Evolutionary conservation across 1,284 basidiomycete species (phyloP), one percentile per base, ranked within the genome.

Genomic region (Rhodotorula sp.): DNA sequence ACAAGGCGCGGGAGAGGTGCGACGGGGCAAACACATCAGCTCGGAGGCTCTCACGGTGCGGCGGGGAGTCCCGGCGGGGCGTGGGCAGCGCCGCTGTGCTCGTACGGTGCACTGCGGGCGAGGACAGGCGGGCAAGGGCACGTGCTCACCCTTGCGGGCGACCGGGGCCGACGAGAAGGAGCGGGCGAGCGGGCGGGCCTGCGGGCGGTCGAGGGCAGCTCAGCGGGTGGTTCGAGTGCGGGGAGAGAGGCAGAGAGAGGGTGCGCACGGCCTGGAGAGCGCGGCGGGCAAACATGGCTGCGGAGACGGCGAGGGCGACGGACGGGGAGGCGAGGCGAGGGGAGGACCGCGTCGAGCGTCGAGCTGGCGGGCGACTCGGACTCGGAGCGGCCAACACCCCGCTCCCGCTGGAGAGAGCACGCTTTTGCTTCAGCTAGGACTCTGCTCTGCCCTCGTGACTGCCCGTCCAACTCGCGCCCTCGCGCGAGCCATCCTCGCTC

Each of bases 61-160:
- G 8, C 17, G 29, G 0, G 19, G 41, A 3, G 41, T 25, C 15
- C 29, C 34, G 55, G 41, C 17, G 19, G 19, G 25, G 12, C 12
- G 1, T 15, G 32, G 5, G 37, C 29, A 29, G 8, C 25, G 54
- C n/a, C 13, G 6, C 50, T n/a, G 9, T 9, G 2, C 50, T 12
- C 27, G 44, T 51, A 3, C 29, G 29, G 22, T 19, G 8, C 1
- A 21, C 7, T 19, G 27, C 25, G 36, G 21, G 7, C 34, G 32
- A 27, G 39, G 19, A 6, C 7, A 7, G 58, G 7, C 15, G 34
- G 21, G 32, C 9, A 8, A 19, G 55, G 55, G 60, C 1, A 8
- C 8, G n/a, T 9, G 69, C 73, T 27, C n/a, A 75, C 74, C 74
- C 74, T 75, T 75, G 71, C 74, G 71, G 41, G 54, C 69, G 29